Percentiles rank a stretch among this genome's conserved stretches.
Evolutionary conservation across 176 grass and related monocot species (phyloP).

Genomic region (bread wheat (Triticum aestivum)): IWGSC_CS_RefSeq_v2.1 NC_057808.1:65173533-65174032

Average conservation of each 20-base stretch:
- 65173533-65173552: too few species aligned
- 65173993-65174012: slow-evolving; percentile 20
- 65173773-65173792: background rate
- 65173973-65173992: slow-evolving; percentile 34
- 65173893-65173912: slow-evolving; percentile 13
- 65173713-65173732: too few species aligned
- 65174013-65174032: background rate
- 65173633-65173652: too few species aligned
- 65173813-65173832: slow-evolving; percentile 31
- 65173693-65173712: too few species aligned
- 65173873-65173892: background rate
- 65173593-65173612: too few species aligned
- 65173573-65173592: too few species aligned
- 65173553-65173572: too few species aligned
- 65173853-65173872: background rate
- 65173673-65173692: too few species aligned
- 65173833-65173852: background rate
- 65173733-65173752: too few species aligned
- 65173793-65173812: background rate
- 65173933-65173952: slow-evolving; percentile 26
- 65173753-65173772: too few species aligned
- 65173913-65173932: slow-evolving; percentile 18
- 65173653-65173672: too few species aligned
- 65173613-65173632: too few species aligned
- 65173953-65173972: background rate